A percentile compares a stretch with the other conserved stretches of the same genome.
Evolutionary conservation across 176 grass and related monocot species (phyloP).

Genomic region (Zoysia pacifica): DNA sequence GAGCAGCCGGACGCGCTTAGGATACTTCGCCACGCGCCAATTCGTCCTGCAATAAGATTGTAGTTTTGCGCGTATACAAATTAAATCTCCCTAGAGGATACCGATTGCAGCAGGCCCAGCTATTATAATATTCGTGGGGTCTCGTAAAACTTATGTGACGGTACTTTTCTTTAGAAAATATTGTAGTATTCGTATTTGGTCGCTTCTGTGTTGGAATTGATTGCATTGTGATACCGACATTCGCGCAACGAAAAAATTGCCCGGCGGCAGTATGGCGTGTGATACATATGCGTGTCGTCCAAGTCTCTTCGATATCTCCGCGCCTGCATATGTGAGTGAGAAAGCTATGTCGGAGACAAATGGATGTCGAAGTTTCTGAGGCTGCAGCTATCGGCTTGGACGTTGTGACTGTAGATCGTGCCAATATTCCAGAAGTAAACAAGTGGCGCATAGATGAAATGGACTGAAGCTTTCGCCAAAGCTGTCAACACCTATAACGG

Average conservation of each 20-base stretch:
- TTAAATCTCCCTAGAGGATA: no score
- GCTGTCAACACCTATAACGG: not conserved
- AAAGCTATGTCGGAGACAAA: constrained; percentile 12
- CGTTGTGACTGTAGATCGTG: not conserved
- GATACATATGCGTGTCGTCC: not conserved
- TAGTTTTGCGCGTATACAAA: not conserved
- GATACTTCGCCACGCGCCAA: constrained; percentile 16
- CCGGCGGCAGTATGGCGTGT: not conserved
- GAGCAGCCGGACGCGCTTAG: constrained; percentile 23
- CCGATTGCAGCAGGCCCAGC: no score
- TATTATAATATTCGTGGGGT: not conserved
- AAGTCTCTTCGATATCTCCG: not conserved
- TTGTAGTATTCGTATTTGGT: not conserved
- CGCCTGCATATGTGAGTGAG: not conserved
- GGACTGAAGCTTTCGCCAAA: not conserved
- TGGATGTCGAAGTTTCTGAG: not conserved
- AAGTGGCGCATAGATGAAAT: not conserved
- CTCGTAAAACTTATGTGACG: not conserved
- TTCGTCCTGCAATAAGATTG: not conserved
- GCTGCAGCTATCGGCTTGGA: not conserved
- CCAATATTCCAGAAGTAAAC: not conserved
- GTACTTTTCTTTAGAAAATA: not conserved
- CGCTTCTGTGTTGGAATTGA: not conserved
- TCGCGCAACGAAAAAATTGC: not conserved
- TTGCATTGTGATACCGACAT: not conserved